Evolutionary conservation across 139 green algal species (phyloP), one percentile per base, ranked within the genome.

Genomic region (Tetradesmus lagerheimii): DNA sequence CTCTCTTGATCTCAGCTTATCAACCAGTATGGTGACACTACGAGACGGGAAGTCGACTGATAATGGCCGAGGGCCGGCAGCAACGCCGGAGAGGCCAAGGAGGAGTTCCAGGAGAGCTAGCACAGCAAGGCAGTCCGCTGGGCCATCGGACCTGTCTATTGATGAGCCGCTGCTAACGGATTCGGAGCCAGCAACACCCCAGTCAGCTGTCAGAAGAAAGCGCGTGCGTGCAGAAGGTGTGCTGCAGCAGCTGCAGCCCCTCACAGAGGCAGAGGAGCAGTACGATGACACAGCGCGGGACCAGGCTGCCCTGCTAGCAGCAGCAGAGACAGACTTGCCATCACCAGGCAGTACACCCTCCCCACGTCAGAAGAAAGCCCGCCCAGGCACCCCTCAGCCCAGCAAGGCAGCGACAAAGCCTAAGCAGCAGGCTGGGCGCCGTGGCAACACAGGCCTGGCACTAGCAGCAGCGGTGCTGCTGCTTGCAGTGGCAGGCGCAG

Each of bases 341-440:
- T 64, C 62, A 34, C 38, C 41, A 25, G 11, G n/a, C 4, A 38
- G 47, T 0, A 38, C 41, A 29, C 38, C 39, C 27, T 74, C 41
- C 11, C 74, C 45, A 15, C 86, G 79, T 29, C 45, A 85, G 86
- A 77, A 90, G 34, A 75, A 76, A 27, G 23, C 25, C 1, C 86
- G 41, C 16, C 37, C 41, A 62, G 41, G 37, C 16, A 34, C 41
- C 38, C 38, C 38, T 66, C 38, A 57, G 37, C 78, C 27, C 38
- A 85, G 47, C 23, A 84, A 41, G 9, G 43, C 80, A 37, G 45
- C 31, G 27, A 39, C 16, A 15, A 45, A 86, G 45, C 27, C 43
- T 2, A 29, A 67, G n/a, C 80, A 41, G 43, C 74, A 77, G 43
- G 2, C 41, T 84, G n/a, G 11, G 20, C 41, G 67, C 27, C 45